Evolutionary conservation across 305 asterid genomes (phyloP).

Genomic region (Plantago coronopus): DNA sequence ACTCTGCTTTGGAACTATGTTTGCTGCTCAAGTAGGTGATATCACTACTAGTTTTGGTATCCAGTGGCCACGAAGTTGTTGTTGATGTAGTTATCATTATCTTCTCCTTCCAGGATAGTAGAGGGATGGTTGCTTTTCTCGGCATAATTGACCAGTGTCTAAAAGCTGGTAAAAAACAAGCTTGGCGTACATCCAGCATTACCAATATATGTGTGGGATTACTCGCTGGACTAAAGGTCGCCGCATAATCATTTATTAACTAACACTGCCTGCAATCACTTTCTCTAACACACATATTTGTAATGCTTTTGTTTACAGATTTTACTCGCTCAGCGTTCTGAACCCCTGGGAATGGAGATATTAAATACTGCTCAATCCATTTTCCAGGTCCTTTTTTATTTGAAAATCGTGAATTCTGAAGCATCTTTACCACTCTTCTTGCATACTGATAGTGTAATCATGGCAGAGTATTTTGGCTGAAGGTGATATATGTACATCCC

Average conservation of each 20-base stretch:
- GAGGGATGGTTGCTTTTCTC: conserved; percentile 83
- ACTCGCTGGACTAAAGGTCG: conserved; percentile 93
- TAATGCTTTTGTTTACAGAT: conserved; percentile 48
- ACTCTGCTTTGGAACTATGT: conserved; percentile 89
- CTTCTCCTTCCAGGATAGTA: conserved; percentile 72
- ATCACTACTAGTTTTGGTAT: conserved; percentile 20
- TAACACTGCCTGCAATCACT: conserved; percentile 9
- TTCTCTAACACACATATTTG: conserved; percentile 20
- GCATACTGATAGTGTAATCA: conserved; percentile 29
- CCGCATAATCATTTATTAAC: conserved; percentile 20
- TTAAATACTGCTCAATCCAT: conserved; percentile 77
- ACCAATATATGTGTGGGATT: conserved; percentile 97
- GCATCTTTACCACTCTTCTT: conserved; percentile 17
- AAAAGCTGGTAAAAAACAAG: conserved; percentile 80
- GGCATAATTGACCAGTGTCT: conserved; percentile 80
- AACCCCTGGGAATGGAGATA: conserved; percentile 75
- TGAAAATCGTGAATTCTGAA: conserved; percentile 23
- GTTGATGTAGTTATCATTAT: conserved; percentile 30
- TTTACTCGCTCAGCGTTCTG: conserved; percentile 81
- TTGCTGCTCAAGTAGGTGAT: conserved; percentile 85
- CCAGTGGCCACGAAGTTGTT: conserved; percentile 21
- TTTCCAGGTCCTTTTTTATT: conserved; percentile 66
- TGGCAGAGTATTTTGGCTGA: conserved; percentile 83
- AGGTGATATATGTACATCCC: conserved; percentile 95
- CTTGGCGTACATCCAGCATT: conserved; percentile 76